A percentile compares a stretch with the other conserved stretches of the same genome.
phyloP scores from a whole-genome alignment of 495 filamentous ascomycete genomes.

The Pyrenopolyporus hunteri region DNA sequence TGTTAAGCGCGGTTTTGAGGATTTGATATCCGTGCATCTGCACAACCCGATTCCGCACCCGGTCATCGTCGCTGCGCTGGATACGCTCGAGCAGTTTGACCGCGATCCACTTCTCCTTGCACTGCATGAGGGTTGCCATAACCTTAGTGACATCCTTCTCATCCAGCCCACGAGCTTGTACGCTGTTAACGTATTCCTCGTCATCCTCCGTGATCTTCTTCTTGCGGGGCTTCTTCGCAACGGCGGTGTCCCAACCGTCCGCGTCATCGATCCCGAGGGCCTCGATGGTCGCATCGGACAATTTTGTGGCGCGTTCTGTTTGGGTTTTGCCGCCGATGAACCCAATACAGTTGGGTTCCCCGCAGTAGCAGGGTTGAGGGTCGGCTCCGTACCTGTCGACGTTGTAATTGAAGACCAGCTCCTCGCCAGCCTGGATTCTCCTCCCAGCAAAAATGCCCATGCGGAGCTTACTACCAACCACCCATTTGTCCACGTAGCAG shows the following conservation, averaged over 20 bases:
- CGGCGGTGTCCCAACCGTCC: slow-evolving; percentile 88
- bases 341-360: slow-evolving; percentile 90
- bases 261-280: slow-evolving; percentile 94
- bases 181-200: slow-evolving; percentile 93
- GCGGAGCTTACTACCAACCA: slow-evolving; percentile 95
- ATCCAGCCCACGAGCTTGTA: slow-evolving; percentile 81
- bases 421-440: slow-evolving; percentile 84
- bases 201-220: slow-evolving; percentile 95
- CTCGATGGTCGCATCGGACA: slow-evolving; percentile 89
- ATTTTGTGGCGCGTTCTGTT: slow-evolving; percentile 91
- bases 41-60: slow-evolving; percentile 84
- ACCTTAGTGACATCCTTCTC: slow-evolving; percentile 93
- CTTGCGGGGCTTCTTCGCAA: slow-evolving; percentile 86
- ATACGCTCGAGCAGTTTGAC: slow-evolving; percentile 92
- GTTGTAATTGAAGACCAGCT: slow-evolving; percentile 99
- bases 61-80: slow-evolving; percentile 87
- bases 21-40: slow-evolving; percentile 98
- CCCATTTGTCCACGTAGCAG: slow-evolving; percentile 99
- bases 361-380: slow-evolving; percentile 96
- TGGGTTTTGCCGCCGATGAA: slow-evolving; percentile 98
- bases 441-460: slow-evolving; percentile 99
- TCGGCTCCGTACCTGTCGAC: slow-evolving; percentile 98
- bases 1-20: slow-evolving; percentile 79
- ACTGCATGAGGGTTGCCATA: slow-evolving; percentile 98
- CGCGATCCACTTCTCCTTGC: slow-evolving; percentile 99